A percentile compares a stretch with the other conserved stretches of the same genome.
phyloP scores from a whole-genome alignment of 257 asterid genomes.

The Handroanthus guayacan region DNA sequence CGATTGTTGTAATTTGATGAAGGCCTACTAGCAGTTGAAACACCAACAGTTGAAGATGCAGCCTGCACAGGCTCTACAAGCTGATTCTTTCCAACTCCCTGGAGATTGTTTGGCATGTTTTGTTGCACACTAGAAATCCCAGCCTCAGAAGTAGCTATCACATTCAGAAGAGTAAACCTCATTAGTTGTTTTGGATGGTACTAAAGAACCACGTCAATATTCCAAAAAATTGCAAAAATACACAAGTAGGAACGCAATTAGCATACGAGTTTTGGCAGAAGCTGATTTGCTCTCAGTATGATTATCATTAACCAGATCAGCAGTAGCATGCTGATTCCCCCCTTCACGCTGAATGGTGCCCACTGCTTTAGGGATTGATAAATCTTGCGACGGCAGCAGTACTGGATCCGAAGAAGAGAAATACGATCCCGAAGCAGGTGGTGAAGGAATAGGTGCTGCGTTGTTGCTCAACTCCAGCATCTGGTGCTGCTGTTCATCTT shows the following conservation, averaged over 20 bases:
- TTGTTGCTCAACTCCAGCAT: constrained; percentile 40
- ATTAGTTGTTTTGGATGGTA: constrained; percentile 30
- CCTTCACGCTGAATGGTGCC: constrained; percentile 47
- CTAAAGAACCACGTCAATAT: constrained; percentile 24
- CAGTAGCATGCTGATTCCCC: constrained; percentile 44
- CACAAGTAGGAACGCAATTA: constrained; percentile 29
- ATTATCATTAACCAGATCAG: constrained; percentile 45
- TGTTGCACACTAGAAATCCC: constrained; percentile 50
- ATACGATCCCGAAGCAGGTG: constrained; percentile 49
- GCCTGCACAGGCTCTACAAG: constrained; percentile 52
- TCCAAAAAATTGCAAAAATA: constrained; percentile 12
- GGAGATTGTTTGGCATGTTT: constrained; percentile 52
- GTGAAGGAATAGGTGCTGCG: constrained; percentile 42
- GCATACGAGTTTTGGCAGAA: constrained; percentile 48
- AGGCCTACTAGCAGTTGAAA: constrained; percentile 70
- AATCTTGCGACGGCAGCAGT: constrained; percentile 56
- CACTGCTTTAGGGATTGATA: constrained; percentile 44
- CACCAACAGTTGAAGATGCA: constrained; percentile 51
- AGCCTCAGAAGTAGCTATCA: constrained; percentile 52
- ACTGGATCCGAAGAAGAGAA: constrained; percentile 58
- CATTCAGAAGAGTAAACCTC: constrained; percentile 35
- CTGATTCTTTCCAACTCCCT: constrained; percentile 63
- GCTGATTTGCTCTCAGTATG: constrained; percentile 48
- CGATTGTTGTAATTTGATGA: constrained; percentile 75
- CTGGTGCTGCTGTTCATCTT: constrained; percentile 44